Percentiles rank a stretch among this genome's conserved stretches.
These are phyloP conservation scores for Ploettnerulaceae sp. DNA, from an alignment of 2,329 filamentous ascomycete species.

Conservation along the genomic window DNA sequence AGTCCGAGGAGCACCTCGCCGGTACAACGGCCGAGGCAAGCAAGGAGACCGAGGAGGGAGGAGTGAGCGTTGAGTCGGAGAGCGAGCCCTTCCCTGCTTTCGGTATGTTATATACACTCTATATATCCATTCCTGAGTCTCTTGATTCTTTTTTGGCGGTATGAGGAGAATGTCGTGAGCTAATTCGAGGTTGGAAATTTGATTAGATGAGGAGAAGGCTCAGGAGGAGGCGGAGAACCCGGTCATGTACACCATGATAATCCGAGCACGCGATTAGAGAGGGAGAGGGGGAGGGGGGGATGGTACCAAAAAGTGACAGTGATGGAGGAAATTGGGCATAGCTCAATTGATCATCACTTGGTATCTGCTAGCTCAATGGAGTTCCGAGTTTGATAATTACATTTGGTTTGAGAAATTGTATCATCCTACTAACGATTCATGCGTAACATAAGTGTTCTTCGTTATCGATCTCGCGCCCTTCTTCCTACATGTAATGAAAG, in stretches of 20 bases:
- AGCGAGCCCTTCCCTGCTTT: no score
- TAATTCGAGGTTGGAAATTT: neutral
- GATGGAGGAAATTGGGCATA: no score
- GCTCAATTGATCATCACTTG: no score
- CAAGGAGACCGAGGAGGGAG: neutral
- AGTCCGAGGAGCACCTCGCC: no score
- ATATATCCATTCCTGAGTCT: no score
- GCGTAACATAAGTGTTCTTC: neutral
- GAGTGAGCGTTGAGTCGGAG: neutral
- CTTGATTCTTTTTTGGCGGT: no score
- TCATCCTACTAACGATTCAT: no score
- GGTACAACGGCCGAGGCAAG: no score
- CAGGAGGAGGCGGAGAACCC: neutral
- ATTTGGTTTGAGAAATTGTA: neutral
- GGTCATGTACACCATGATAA: neutral
- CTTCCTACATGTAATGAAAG: neutral
- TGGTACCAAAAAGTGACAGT: no score
- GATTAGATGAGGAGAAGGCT: neutral
- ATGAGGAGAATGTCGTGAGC: no score
- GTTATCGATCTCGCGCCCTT: neutral
- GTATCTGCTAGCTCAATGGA: neutral
- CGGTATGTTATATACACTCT: no score
- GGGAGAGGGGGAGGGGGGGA: neutral
- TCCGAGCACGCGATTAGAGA: neutral
- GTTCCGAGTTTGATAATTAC: conserved; percentile 1